Evolutionary conservation across 139 green algal genomes (phyloP).

Genomic region (Ettlia oleoabundans): DNA sequence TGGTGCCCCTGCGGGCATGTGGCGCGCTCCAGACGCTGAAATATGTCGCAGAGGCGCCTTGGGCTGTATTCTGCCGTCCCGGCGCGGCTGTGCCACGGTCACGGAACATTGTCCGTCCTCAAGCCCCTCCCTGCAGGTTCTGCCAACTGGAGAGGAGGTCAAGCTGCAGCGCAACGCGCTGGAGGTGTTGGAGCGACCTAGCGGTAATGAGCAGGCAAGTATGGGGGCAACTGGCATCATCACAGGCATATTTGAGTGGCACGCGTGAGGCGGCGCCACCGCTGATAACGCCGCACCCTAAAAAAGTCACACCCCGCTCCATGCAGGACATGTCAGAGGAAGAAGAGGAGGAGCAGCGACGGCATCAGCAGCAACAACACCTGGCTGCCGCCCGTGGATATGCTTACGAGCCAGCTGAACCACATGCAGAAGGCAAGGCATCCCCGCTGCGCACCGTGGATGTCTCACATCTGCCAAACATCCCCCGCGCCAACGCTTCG

Average conservation of each 20-base stretch:
- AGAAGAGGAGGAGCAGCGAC: constrained; percentile 30
- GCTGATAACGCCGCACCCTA: no score
- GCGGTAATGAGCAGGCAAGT: constrained; percentile 46
- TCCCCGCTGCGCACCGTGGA: not conserved
- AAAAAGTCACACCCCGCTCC: not conserved
- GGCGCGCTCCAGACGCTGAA: no score
- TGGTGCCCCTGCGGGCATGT: no score
- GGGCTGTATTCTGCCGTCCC: not conserved
- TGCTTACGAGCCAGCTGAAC: constrained; percentile 18
- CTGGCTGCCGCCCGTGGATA: not conserved
- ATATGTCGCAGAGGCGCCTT: no score
- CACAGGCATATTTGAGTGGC: no score
- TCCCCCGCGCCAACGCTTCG: not conserved
- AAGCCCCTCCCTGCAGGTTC: constrained; percentile 36
- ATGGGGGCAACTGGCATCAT: no score
- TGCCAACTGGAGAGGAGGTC: constrained; percentile 70
- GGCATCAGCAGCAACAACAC: constrained; percentile 13
- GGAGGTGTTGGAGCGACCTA: constrained; percentile 61
- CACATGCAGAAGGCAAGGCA: constrained; percentile 24
- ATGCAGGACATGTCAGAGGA: constrained; percentile 42
- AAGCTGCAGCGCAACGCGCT: constrained; percentile 84
- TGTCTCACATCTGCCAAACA: not conserved
- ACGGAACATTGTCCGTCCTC: not conserved
- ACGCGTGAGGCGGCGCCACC: no score
- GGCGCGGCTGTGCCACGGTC: no score